Percentiles rank a stretch among this genome's conserved stretches.
Conservation (phyloP, 768 basidiomycete genomes). For the Kwoniella dejecticola region DNA sequence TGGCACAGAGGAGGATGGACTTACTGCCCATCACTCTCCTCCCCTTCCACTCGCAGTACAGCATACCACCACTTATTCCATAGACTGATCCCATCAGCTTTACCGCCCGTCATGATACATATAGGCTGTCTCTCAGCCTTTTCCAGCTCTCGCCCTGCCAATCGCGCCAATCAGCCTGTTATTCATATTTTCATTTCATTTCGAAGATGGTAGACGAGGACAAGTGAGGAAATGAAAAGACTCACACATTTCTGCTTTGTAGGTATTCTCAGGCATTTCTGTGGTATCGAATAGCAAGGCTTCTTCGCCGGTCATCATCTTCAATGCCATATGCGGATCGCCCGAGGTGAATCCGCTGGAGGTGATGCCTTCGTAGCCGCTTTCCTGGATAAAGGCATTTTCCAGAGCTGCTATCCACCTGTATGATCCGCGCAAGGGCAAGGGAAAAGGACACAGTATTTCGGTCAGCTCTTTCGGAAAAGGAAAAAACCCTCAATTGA, state of each 20-base stretch:
- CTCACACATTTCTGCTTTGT: not conserved
- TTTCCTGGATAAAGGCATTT: not conserved
- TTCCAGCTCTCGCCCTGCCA: not conserved
- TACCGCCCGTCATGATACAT: not conserved
- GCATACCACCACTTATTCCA: not conserved
- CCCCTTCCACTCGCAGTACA: not conserved
- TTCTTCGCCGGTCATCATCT: not conserved
- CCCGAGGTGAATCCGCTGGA: not conserved
- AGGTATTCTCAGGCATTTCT: not conserved
- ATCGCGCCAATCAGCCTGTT: not conserved
- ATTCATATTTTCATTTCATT: no score
- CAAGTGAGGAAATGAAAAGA: not conserved
- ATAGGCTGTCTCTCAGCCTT: not conserved
- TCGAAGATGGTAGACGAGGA: no score
- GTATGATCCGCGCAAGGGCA: not conserved
- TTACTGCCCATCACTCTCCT: not conserved
- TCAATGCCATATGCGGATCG: not conserved
- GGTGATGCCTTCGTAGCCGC: not conserved
- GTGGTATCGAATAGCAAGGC: not conserved
- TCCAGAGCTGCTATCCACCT: constrained; percentile 3
- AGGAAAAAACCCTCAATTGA: no score
- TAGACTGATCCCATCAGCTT: not conserved
- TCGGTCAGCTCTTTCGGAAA: no score
- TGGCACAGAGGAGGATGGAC: no score
- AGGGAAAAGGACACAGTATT: no score